Base-by-base conservation (phyloP, 2,329 filamentous ascomycete genomes). In the Fusarium beomiforme region DNA sequence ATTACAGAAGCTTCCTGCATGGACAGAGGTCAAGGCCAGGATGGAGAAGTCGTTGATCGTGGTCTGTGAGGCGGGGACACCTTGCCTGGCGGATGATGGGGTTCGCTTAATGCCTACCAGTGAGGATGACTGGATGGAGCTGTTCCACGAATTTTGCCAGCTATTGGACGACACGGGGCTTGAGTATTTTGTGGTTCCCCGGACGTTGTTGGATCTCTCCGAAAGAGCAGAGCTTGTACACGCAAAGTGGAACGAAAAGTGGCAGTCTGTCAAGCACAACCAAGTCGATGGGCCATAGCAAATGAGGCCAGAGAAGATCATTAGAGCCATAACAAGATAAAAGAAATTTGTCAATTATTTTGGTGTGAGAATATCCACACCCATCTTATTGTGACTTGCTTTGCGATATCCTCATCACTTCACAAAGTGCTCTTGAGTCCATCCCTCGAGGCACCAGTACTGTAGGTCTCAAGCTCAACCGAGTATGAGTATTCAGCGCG, bases 31-130 rank as follows among this genome's bases (percentile, higher is more conserved):
- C n/a, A 70, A 74, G 58, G 37, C 60, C 4, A 73, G 77, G 17
- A 84, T 84, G 81, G 72, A 68, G 39, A 50, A 37, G 2, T 78
- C 77, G 1, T 34, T 81, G 23, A 78, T 84, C 2, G 64, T 83
- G 46, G 73, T 84, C 1, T 84, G 82, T 50, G 81, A 84, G 67
- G 50, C 66, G 8, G 62, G 69, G 1, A 66, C 69, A 1, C 50
- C 64, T 7, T 73, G 70, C 69, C n/a, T 72, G 1, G 31, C 43
- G 42, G 56, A 64, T 7, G 58, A 73, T 57, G 70, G 70, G 1
- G 64, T 73, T 31, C 66, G 71, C 3, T 33, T 71, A 29, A 73
- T 73, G 64, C 71, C 70, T 17, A 13, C 13, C 5, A 70, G 57
- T 29, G 29, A 58, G 2, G 8, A 46, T 2, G 54, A 49, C n/a